Base-by-base conservation (phyloP, 139 green algal genomes). In the Zygnema cylindricum region DNA sequence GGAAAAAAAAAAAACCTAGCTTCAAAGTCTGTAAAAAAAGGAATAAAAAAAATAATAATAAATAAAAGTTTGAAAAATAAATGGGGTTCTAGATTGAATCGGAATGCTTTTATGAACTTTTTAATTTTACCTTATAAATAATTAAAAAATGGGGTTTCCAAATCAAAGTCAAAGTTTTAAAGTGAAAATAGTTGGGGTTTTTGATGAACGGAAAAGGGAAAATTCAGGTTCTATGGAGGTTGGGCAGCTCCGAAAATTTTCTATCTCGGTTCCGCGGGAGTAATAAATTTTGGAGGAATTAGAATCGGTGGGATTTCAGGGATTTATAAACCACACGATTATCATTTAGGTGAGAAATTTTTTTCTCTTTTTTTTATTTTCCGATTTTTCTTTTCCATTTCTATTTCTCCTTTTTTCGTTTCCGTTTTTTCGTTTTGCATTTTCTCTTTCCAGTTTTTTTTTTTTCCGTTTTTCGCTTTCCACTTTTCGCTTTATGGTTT, bases 221-320 rank as follows among this genome's bases (percentile, higher is more conserved):
- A n/a, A n/a, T n/a, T n/a, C 87, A 91, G 87, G n/a, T 97, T 96
- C 93, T 95, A 98, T 88, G 97, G 97, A 33, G 97, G 97, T 42
- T 99, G 95, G 96, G 97, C 94, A 0, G 97, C 97, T 0, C 96
- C 95, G 33, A 97, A 98, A 88, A 98, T 99, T 78, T 98, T 95
- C 83, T 99, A 96, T 93, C 43, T 99, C 69, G 97, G 97, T 0
- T 95, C 96, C 79, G 92, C 97, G 16, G 97, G 97, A 7, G 94
- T 96, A 11, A 91, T 99, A 38, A 88, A 88, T 33, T 99, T 99
- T 94, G 96, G 96, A 0, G 97, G 97, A 23, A 54, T 98, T 30
- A 93, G 97, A 82, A 98, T 99, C 82, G 97, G 78, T 1, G 97
- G 96, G 3, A 92, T 98, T 57, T 96, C 93, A n/a, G 97, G 97